These are phyloP conservation scores for barley (Hordeum vulgare) DNA, from an alignment of 176 grass and related monocot species.

Conservation along the genomic window DNA sequence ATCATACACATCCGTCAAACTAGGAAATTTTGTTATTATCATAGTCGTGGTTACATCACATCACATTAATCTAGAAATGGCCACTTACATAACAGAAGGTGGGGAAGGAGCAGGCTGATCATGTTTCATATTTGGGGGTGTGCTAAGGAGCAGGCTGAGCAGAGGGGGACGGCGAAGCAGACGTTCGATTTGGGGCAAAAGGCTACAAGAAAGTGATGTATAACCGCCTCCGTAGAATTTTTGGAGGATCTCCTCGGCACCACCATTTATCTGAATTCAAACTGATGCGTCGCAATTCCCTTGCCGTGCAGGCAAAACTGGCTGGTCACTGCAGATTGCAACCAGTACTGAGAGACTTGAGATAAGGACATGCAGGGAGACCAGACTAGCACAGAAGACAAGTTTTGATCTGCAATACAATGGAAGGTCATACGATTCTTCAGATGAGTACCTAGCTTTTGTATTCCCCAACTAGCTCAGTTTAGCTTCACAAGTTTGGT, in stretches of 20 bases:
- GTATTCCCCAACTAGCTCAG: background rate
- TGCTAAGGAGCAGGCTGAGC: constrained; percentile 27
- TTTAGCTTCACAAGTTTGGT: background rate
- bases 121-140: too few species aligned
- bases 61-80: too few species aligned
- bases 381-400: too few species aligned
- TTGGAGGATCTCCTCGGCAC: background rate
- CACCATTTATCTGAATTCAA: background rate
- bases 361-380: too few species aligned
- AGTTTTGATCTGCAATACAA: too few species aligned
- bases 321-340: background rate
- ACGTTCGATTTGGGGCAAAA: background rate
- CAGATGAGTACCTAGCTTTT: background rate
- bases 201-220: constrained; percentile 89
- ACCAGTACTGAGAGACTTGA: background rate
- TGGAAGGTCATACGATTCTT: too few species aligned
- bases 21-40: too few species aligned
- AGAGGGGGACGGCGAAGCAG: too few species aligned
- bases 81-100: too few species aligned
- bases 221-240: constrained; percentile 36
- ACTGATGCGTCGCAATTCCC: background rate
- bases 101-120: too few species aligned
- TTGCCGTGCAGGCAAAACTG: background rate
- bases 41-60: too few species aligned
- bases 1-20: too few species aligned